These are phyloP conservation scores for Trifolium dubium DNA, from an alignment of 306 rosid species.

Conservation along the genomic window DNA sequence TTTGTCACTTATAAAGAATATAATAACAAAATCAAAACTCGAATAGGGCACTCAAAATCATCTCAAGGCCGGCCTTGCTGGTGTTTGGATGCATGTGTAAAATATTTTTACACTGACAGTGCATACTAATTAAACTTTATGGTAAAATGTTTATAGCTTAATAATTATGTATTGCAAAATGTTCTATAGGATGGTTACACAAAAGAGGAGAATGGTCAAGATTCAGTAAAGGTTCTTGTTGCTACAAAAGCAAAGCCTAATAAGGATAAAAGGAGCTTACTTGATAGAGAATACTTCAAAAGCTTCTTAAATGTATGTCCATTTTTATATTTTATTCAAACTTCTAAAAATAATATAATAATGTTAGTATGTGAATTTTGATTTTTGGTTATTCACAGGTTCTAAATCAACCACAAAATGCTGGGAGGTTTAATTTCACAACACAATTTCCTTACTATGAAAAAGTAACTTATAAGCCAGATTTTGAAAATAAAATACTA, in stretches of 20 bases:
- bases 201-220: constrained; percentile 58
- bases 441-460: constrained; percentile 73
- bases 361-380: constrained; percentile 6
- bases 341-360: not conserved
- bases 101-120: not conserved
- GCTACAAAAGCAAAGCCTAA: constrained; percentile 86
- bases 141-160: too few species aligned
- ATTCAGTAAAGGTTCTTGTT: constrained; percentile 74
- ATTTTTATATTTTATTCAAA: constrained; percentile 5
- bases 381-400: constrained; percentile 31
- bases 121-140: not conserved
- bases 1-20: too few species aligned
- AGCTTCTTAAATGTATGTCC: constrained; percentile 74
- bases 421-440: constrained; percentile 81
- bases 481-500: constrained; percentile 50
- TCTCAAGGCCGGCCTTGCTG: not conserved
- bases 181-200: constrained; percentile 90
- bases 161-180: constrained; percentile 15
- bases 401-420: constrained; percentile 43
- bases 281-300: constrained; percentile 70
- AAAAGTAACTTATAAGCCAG: constrained; percentile 64
- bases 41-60: too few species aligned
- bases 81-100: not conserved
- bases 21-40: too few species aligned
- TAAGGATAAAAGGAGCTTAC: constrained; percentile 52